phyloP scores from a whole-genome alignment of 805 yeast species.

The Candida pseudoglaebosa region DNA sequence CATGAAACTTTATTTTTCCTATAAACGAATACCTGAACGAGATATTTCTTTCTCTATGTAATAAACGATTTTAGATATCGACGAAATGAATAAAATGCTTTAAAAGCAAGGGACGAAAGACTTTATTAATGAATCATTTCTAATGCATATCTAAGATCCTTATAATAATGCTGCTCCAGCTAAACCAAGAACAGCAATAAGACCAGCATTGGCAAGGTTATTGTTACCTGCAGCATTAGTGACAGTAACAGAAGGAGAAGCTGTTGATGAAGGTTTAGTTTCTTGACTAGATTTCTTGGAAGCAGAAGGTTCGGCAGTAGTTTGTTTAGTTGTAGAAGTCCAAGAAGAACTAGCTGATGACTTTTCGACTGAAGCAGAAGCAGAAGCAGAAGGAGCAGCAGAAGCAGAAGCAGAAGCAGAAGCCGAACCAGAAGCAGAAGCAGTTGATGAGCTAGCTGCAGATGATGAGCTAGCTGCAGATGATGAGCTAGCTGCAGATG shows the following conservation, averaged over 20 bases:
- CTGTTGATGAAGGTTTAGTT: conserved; percentile 3
- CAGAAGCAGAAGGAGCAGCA: conserved; percentile 11
- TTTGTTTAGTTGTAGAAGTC: conserved; percentile 2
- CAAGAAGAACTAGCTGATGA: conserved; percentile 13
- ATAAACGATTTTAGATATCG: conserved; percentile 2
- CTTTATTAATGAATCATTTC: background rate
- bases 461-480: conserved; percentile 25
- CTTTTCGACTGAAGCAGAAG: conserved; percentile 10
- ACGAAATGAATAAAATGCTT: conserved; percentile 3
- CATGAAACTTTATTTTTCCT: conserved; percentile 1
- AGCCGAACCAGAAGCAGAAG: conserved; percentile 9
- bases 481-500: conserved; percentile 30
- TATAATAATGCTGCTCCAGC: conserved; percentile 36
- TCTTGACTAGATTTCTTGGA: too few species aligned
- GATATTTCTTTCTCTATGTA: conserved; percentile 3
- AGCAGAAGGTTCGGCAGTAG: conserved; percentile 5
- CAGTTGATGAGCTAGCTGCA: conserved; percentile 15
- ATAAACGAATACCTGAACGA: background rate
- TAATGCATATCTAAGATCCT: conserved; percentile 1
- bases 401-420: conserved; percentile 10
- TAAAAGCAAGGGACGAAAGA: background rate
- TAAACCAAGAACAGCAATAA: conserved; percentile 32
- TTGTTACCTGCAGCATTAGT: conserved; percentile 25
- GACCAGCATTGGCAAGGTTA: conserved; percentile 17
- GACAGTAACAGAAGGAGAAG: conserved; percentile 15